Conservation (phyloP, 2,329 filamentous ascomycete species). For the Zasmidium citrigriseum region DNA sequence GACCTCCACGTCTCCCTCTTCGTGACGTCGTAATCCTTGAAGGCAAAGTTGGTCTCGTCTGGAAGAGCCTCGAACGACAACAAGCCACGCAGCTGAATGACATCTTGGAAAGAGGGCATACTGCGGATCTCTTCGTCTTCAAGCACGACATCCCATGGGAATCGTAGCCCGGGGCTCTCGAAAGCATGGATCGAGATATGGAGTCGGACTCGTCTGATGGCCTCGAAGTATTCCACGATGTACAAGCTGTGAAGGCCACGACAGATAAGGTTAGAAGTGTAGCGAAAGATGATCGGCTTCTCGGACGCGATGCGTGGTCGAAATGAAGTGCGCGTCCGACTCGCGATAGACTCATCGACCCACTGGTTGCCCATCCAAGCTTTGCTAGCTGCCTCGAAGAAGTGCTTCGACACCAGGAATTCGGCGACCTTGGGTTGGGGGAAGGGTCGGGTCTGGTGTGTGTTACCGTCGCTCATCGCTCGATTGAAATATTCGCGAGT, state of each 20-base stretch:
- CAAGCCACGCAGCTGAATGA: background rate
- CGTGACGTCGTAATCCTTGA: too few relatives aligned
- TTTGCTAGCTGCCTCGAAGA: conserved; percentile 1
- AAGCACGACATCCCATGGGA: background rate
- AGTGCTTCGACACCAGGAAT: conserved; percentile 7
- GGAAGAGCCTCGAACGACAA: background rate
- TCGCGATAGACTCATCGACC: too few relatives aligned
- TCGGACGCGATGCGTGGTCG: too few relatives aligned
- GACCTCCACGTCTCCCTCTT: background rate
- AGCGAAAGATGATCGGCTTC: too few relatives aligned
- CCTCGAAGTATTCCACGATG: too few relatives aligned
- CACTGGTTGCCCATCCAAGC: conserved; percentile 1
- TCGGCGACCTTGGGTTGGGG: conserved; percentile 1
- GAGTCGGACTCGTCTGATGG: too few relatives aligned
- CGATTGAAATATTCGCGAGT: background rate
- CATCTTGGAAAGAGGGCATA: background rate
- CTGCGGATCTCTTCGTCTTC: background rate
- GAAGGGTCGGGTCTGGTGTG: background rate
- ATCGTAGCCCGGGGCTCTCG: background rate
- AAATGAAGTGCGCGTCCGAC: too few relatives aligned
- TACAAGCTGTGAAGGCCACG: too few relatives aligned
- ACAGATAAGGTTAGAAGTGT: too few relatives aligned
- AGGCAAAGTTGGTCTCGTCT: background rate
- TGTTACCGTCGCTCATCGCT: background rate
- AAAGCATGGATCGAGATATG: too few relatives aligned